Conservation (phyloP, 257 asterid genomes). For the Dorcoceras hygrometricum region DNA sequence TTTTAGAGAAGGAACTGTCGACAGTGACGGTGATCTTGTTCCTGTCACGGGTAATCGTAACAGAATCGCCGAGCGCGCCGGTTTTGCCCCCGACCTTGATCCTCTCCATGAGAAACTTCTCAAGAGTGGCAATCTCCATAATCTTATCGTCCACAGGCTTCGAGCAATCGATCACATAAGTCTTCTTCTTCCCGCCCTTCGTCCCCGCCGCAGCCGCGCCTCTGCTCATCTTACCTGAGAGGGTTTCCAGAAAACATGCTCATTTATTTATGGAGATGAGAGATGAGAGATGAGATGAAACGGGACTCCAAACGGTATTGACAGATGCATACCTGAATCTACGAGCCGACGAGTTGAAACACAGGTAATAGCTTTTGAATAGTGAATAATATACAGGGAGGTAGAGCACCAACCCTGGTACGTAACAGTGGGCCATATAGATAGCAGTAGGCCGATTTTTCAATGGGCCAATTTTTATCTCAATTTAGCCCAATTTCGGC, state of each 20-base stretch:
- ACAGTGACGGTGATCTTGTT: background rate
- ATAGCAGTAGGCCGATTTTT: background rate
- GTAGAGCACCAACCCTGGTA: background rate
- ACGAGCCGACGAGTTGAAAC: background rate
- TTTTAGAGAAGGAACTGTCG: background rate
- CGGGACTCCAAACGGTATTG: background rate
- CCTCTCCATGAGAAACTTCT: background rate
- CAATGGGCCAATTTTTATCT: background rate
- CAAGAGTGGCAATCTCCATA: background rate
- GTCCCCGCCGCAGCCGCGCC: background rate
- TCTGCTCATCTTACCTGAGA: background rate
- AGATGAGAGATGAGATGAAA: background rate
- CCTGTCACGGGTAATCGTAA: background rate
- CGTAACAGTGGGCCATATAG: background rate
- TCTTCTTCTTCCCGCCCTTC: background rate
- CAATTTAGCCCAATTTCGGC: background rate
- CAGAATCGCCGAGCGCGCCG: background rate
- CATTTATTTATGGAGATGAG: too few species aligned
- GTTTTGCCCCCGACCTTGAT: background rate
- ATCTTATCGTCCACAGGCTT: background rate
- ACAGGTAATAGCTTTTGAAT: background rate
- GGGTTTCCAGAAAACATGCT: too few species aligned
- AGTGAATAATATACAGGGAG: too few species aligned
- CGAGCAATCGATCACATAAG: background rate
- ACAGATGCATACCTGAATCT: background rate